Evolutionary conservation across 2,329 filamentous ascomycete genomes (phyloP).

Genomic region (Beauveria scarabaeidicola): DNA sequence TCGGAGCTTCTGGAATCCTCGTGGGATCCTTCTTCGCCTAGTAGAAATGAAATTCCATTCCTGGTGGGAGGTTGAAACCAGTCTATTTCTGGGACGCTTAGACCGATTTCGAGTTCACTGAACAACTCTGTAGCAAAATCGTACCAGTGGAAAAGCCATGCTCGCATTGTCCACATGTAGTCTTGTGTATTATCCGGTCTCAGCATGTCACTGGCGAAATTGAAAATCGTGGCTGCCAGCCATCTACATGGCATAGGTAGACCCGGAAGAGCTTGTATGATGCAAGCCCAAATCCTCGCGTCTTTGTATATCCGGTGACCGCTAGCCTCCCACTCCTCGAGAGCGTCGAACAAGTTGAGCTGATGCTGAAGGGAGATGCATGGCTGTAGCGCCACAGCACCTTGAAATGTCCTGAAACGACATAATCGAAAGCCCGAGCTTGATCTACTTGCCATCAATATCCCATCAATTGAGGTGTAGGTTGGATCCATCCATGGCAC

Average conservation of each 20-base stretch:
- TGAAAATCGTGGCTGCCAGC: conserved; percentile 24
- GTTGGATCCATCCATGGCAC: conserved; percentile 19
- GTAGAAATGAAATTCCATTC: neutral
- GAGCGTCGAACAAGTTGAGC: conserved; percentile 16
- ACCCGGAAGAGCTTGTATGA: conserved; percentile 15
- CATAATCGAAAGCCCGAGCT: conserved; percentile 13
- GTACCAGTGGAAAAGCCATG: conserved; percentile 24
- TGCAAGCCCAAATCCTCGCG: conserved; percentile 25
- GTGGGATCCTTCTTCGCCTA: neutral
- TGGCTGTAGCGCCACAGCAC: conserved; percentile 22
- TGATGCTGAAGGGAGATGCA: conserved; percentile 18
- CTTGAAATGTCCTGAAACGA: conserved; percentile 20
- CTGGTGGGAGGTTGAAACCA: conserved; percentile 19
- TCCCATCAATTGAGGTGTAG: conserved; percentile 13
- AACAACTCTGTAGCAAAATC: conserved; percentile 20
- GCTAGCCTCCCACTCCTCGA: conserved; percentile 16
- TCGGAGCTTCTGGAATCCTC: neutral
- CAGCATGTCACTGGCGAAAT: conserved; percentile 23
- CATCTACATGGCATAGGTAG: conserved; percentile 24
- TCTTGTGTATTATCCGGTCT: conserved; percentile 12
- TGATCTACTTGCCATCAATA: neutral
- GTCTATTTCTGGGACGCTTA: conserved; percentile 16
- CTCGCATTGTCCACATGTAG: conserved; percentile 18
- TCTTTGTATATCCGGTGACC: conserved; percentile 20
- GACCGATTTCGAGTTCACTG: conserved; percentile 10